A percentile compares a stretch with the other conserved stretches of the same genome.
These are phyloP conservation scores for Galeopsis tetrahit DNA, from an alignment of 257 asterid genomes.

Conservation along the genomic window DNA sequence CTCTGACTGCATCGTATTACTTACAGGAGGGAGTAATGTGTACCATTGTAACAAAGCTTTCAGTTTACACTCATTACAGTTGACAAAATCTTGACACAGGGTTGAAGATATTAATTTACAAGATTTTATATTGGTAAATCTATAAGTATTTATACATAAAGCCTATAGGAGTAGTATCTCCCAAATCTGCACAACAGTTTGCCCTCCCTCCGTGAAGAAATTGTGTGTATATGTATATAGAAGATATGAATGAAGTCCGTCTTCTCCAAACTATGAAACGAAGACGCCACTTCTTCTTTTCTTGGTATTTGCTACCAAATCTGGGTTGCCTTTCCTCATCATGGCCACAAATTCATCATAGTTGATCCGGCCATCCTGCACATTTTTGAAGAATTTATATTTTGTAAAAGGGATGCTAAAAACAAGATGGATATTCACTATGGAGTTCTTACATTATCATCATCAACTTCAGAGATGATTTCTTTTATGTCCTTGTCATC, in stretches of 20 bases:
- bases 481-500: slow-evolving; percentile 63
- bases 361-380: slow-evolving; percentile 89
- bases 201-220: slow-evolving; percentile 33
- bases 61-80: slow-evolving; percentile 21
- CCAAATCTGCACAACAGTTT: slow-evolving; percentile 31
- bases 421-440: background rate
- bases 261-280: slow-evolving; percentile 35
- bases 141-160: slow-evolving; percentile 20
- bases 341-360: slow-evolving; percentile 86
- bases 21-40: slow-evolving; percentile 1
- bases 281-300: slow-evolving; percentile 69
- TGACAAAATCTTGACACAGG: slow-evolving; percentile 19
- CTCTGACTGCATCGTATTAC: background rate
- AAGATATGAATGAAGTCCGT: slow-evolving; percentile 7
- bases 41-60: slow-evolving; percentile 34
- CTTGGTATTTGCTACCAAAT: slow-evolving; percentile 58
- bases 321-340: slow-evolving; percentile 93
- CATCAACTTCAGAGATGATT: slow-evolving; percentile 65
- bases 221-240: slow-evolving; percentile 19
- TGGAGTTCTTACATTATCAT: slow-evolving; percentile 55
- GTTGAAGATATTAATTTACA: slow-evolving; percentile 11
- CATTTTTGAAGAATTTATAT: slow-evolving; percentile 3
- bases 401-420: background rate
- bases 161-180: slow-evolving; percentile 34
- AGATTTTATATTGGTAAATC: slow-evolving; percentile 30